Base-by-base conservation (phyloP, 352 stramenopile genomes). In the Phytophthora brassicae region DNA sequence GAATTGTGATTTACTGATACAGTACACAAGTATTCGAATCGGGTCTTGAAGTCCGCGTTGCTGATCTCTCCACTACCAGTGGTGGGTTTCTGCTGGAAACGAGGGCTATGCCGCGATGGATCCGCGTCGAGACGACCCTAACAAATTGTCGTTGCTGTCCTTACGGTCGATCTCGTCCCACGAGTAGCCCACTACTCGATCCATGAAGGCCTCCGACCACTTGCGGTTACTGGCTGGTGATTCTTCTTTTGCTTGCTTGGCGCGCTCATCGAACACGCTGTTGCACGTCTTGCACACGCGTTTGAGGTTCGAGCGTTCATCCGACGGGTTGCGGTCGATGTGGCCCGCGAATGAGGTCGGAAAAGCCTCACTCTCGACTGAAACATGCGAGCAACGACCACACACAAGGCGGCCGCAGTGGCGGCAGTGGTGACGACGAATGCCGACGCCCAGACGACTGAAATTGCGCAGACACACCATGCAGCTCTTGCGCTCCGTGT, bases 391-490 rank as follows among this genome's bases (percentile, higher is more conserved):
- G 61, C 86, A 95, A 51, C 88, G 70, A 14, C 84, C 81, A 50
- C 86, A 95, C 50, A 87, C 85, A 24, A 95, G 70, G 12, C 85
- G 82, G 0, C 86, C 87, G 57, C 87, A 96, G 71, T 92, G 88
- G 13, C 87, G 86, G 60, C 86, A 95, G 68, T 95, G 86, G 61
- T 95, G 86, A 20, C 86, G 86, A 41, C 85, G 82, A 23, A 89
- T 73, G 35, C 81, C 84, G 12, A 94, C 59, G 20, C 64, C 65
- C 3, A 94, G 64, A 23, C 67, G 68, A 17, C 70, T 86, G 53
- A 95, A 95, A 64, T 80, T 77, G 44, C 81, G 81, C 51, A 77
- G 65, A 62, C 86, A 94, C n/a, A 84, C 70, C 84, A 95, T 95
- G 66, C 86, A 95, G 54, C 66, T 70, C 45, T 78, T 72, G 41